Evolutionary conservation across 108 stramenopile genomes (phyloP), one percentile per base, ranked within the genome.

Genomic region (Cyclotella atomus): DNA sequence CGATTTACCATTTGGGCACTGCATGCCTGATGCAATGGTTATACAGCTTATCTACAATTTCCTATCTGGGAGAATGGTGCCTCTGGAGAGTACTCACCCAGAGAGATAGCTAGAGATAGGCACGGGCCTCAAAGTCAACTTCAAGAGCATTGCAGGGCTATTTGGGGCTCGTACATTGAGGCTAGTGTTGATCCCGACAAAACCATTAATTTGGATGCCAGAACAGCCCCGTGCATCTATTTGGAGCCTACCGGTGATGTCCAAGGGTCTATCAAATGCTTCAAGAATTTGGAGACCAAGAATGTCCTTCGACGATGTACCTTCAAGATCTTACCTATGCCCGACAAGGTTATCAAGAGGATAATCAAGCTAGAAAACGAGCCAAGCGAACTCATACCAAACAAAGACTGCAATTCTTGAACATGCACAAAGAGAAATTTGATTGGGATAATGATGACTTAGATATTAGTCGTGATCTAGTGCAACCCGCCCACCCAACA

Each of bases 141-240:
- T 65, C 52, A 24, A 0, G 41, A 55, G 14, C 59, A 85, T 43
- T 81, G 81, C 41, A 36, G 35, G 21, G 34, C 14, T 32, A 23
- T 2, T 0, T 68, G 82, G 23, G 81, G 81, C 0, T 55, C 76
- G 0, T 82, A 77, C 28, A 63, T 65, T 14, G 64, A 82, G 12
- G 81, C 43, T 14, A 62, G 68, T 17, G 66, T 73, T 9, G 72
- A 82, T 3, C 32, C 64, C 0, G 0, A n/a, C 0, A 54, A 36
- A 0, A 62, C 71, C 0, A 85, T 82, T 25, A 45, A 30, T 24
- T 68, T 59, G 16, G 56, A 50, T 2, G 15, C 55, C 3, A 52
- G 71, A 19, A 68, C 65, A 0, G 29, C 8, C 8, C 36, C 47
- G 0, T 67, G 68, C 21, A 74, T 83, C 35, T 14, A 34, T 15